Evolutionary conservation across 208 protist species (phyloP).

Genomic region (Trypanosoma congolense): DNA sequence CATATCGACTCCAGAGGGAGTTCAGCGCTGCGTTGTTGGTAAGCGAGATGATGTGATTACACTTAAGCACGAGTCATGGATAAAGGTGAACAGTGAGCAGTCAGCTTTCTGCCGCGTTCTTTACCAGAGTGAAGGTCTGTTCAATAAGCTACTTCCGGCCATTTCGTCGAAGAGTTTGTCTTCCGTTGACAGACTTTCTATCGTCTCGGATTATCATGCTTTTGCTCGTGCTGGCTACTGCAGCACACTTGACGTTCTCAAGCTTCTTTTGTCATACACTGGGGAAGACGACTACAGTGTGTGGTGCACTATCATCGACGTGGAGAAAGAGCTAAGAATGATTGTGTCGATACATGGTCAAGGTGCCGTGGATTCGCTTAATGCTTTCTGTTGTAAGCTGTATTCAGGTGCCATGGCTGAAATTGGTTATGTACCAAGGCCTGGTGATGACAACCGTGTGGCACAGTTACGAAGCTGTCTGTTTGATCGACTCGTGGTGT

Average conservation of each 20-base stretch:
- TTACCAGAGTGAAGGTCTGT: slow-evolving; percentile 45
- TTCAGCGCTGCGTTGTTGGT: slow-evolving; percentile 10
- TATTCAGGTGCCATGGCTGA: slow-evolving; percentile 36
- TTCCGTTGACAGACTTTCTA: slow-evolving; percentile 51
- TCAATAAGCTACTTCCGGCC: slow-evolving; percentile 33
- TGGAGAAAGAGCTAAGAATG: slow-evolving; percentile 44
- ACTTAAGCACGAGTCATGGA: slow-evolving; percentile 32
- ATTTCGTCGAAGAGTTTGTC: slow-evolving; percentile 35
- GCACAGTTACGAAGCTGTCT: slow-evolving; percentile 39
- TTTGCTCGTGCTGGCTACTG: slow-evolving; percentile 65
- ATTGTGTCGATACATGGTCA: slow-evolving; percentile 29
- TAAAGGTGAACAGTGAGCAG: slow-evolving; percentile 66
- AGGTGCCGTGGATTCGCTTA: slow-evolving; percentile 32
- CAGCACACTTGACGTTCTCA: slow-evolving; percentile 31
- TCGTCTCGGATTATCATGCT: slow-evolving; percentile 66
- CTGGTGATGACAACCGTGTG: slow-evolving; percentile 29
- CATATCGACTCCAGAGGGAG: slow-evolving; percentile 9
- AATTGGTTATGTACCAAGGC: slow-evolving; percentile 24
- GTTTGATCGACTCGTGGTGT: slow-evolving; percentile 38
- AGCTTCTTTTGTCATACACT: slow-evolving; percentile 24
- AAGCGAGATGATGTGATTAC: slow-evolving; percentile 18
- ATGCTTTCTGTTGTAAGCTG: slow-evolving; percentile 48
- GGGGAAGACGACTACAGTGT: slow-evolving; percentile 34
- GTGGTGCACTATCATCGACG: slow-evolving; percentile 33
- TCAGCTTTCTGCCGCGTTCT: slow-evolving; percentile 73